phyloP scores from a whole-genome alignment of 78 protist genomes.

The Dictyostelium discoideum region DNA sequence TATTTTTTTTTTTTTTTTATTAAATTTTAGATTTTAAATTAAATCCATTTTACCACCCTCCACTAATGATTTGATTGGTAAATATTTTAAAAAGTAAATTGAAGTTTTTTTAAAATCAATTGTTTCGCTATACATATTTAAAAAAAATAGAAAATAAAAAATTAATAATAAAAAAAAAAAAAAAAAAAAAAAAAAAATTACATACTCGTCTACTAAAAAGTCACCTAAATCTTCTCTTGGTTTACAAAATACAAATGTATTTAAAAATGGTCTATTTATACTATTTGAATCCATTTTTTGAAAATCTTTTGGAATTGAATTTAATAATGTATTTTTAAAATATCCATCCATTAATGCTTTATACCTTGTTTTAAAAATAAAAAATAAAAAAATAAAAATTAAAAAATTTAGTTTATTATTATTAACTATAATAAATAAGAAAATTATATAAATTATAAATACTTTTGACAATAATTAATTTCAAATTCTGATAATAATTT shows the following conservation, averaged over 20 bases:
- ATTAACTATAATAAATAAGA: no score
- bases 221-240: slow-evolving; percentile 34
- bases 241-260: slow-evolving; percentile 50
- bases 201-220: slow-evolving; percentile 43
- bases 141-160: not conserved
- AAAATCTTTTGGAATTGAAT: not conserved
- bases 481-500: slow-evolving; percentile 33
- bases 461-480: slow-evolving; percentile 28
- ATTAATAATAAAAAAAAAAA: no score
- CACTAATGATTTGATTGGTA: slow-evolving; percentile 20
- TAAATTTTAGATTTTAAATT: not conserved
- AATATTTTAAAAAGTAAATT: slow-evolving; percentile 51
- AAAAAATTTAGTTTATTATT: no score
- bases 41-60: slow-evolving; percentile 38
- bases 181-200: not conserved
- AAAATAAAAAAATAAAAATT: not conserved
- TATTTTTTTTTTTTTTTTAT: not conserved
- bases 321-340: slow-evolving; percentile 52
- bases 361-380: not conserved
- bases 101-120: slow-evolving; percentile 26
- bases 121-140: not conserved
- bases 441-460: not conserved
- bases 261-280: not conserved
- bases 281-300: not conserved
- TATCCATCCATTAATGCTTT: slow-evolving; percentile 16